Percentiles rank a stretch among this genome's conserved stretches.
Evolutionary conservation across 305 asterid species (phyloP).

Genomic region (Ruellia speciosa): DNA sequence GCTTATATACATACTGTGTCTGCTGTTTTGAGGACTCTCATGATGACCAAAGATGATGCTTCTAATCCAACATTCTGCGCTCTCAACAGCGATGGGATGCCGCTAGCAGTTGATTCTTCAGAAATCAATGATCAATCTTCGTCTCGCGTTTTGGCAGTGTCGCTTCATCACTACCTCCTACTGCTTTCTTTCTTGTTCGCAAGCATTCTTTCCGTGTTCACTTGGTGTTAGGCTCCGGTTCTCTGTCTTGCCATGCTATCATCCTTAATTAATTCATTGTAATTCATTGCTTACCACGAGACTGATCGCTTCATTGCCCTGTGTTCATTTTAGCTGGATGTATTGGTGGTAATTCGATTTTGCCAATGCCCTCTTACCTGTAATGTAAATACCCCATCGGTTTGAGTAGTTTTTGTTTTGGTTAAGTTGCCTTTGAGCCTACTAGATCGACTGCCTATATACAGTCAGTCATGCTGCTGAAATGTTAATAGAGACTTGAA

Average conservation of each 20-base stretch:
- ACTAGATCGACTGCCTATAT: too few relatives aligned
- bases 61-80: constrained; percentile 51
- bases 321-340: too few relatives aligned
- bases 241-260: not conserved
- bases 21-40: constrained; percentile 74
- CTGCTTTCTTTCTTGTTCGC: constrained; percentile 29
- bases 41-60: constrained; percentile 39
- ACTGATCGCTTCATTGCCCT: too few relatives aligned
- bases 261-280: too few relatives aligned
- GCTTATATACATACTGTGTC: constrained; percentile 69
- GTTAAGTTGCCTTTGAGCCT: too few relatives aligned
- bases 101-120: constrained; percentile 82
- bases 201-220: constrained; percentile 21
- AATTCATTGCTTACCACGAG: too few relatives aligned
- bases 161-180: constrained; percentile 26
- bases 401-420: too few relatives aligned
- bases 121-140: constrained; percentile 56
- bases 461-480: too few relatives aligned
- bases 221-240: constrained; percentile 18
- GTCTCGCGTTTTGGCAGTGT: constrained; percentile 22
- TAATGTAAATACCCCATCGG: too few relatives aligned
- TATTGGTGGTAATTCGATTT: too few relatives aligned
- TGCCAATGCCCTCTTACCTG: too few relatives aligned
- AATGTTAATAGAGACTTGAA: too few relatives aligned
- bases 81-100: constrained; percentile 73